Base-by-base conservation (phyloP, 108 stramenopile genomes). In the Schizochytrium sp. region DNA sequence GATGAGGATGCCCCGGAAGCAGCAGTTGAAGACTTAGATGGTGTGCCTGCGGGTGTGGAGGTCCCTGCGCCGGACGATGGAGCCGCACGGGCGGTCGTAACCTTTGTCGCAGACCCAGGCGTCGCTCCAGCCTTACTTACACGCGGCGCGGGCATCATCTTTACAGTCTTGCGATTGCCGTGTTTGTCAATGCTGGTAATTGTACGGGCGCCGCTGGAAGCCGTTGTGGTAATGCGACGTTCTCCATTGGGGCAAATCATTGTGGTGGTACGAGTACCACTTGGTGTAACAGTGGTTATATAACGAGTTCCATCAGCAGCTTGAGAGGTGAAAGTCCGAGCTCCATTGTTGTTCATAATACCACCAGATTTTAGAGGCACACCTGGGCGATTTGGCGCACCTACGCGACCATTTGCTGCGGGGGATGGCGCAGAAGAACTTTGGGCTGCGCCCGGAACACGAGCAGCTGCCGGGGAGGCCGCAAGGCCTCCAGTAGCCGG, bases 101-200 rank as follows among this genome's bases (percentile, higher is more conserved):
- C 64, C 64, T 69, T 69, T 0, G 12, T 69, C 40, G 64, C 64
- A 13, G 64, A 7, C 0, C 64, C 64, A 8, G 64, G 0, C 10
- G 64, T 44, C 2, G 42, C 64, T 7, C 64, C 64, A 60, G 59
- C 28, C 64, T 15, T 69, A 44, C 15, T 69, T 7, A 69, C 64
- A 44, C 64, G 64, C 42, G 64, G 64, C 12, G 64, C 64, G 10
- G 64, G 64, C 64, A 69, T 69, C 64, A 69, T 69, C 64, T 69
- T 69, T 38, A 69, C 64, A 7, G 64, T 69, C 64, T 69, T 69
- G 28, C 64, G 64, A 15, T 69, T 69, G 12, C 64, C 64, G 28
- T 69, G 2, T 15, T 69, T 69, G 44, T 69, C 64, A 15, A 69
- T 69, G 64, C 64, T 69, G 64, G 64, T 69, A 15, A 69, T 69